A percentile compares a stretch with the other conserved stretches of the same genome.
Conservation (phyloP, 2,329 filamentous ascomycete genomes). For the Pseudodiploospora longispora region DNA sequence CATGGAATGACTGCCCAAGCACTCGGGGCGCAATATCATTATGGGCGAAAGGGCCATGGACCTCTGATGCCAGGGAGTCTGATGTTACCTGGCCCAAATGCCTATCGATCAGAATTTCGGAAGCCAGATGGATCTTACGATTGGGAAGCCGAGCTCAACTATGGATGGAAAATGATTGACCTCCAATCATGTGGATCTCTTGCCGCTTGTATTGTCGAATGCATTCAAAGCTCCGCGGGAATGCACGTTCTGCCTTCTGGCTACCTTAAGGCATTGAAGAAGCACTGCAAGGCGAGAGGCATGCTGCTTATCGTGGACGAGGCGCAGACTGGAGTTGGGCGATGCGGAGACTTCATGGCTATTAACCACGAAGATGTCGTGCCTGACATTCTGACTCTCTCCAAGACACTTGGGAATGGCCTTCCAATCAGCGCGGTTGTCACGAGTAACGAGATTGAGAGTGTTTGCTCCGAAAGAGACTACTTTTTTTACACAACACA, state of each 20-base stretch:
- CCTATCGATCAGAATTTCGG: constrained; percentile 52
- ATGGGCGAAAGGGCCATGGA: constrained; percentile 41
- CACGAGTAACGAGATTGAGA: constrained; percentile 45
- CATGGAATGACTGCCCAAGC: constrained; percentile 54
- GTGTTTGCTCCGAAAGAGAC: constrained; percentile 36
- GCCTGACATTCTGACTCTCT: constrained; percentile 52
- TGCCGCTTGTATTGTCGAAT: constrained; percentile 56
- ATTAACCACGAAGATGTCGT: constrained; percentile 45
- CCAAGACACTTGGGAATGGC: constrained; percentile 54
- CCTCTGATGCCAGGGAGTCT: constrained; percentile 48
- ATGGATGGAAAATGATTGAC: constrained; percentile 54
- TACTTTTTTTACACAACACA: constrained; percentile 56
- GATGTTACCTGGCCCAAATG: constrained; percentile 50
- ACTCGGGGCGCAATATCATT: constrained; percentile 46
- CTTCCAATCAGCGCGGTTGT: constrained; percentile 50
- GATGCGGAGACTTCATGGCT: constrained; percentile 51
- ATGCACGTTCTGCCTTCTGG: constrained; percentile 52
- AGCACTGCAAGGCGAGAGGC: constrained; percentile 44
- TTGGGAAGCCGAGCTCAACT: constrained; percentile 53
- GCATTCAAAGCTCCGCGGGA: constrained; percentile 50
- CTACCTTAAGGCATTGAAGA: constrained; percentile 48
- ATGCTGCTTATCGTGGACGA: constrained; percentile 57
- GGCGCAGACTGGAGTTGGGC: constrained; percentile 51
- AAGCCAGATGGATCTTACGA: constrained; percentile 51
- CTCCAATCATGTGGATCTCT: constrained; percentile 51